Evolutionary conservation across 2,329 filamentous ascomycete genomes (phyloP).

Genomic region (Colletotrichum phormii): DNA sequence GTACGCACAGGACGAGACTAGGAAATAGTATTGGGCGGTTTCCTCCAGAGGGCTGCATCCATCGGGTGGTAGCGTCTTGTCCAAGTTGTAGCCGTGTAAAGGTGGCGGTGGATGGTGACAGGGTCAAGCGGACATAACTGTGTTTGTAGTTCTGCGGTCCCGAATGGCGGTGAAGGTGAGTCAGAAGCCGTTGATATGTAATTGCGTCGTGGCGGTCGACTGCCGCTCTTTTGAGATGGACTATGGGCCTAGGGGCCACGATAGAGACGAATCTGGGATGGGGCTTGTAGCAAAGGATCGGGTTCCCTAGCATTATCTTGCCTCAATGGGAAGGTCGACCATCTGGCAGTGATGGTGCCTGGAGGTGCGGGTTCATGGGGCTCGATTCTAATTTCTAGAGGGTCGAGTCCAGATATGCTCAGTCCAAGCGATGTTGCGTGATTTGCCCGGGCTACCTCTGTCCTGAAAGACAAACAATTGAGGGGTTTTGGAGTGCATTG

Average conservation of each 20-base stretch:
- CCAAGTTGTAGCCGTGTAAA: not conserved
- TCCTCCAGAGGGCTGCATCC: not conserved
- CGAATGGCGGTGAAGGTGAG: constrained; percentile 35
- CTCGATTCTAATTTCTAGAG: not conserved
- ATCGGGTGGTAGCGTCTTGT: constrained; percentile 19
- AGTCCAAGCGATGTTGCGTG: not conserved
- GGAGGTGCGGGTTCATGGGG: constrained; percentile 1
- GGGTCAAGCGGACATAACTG: not conserved
- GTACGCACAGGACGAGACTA: constrained; percentile 11
- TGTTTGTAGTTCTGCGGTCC: not conserved
- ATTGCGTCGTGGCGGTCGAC: not conserved
- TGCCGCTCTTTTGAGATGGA: constrained; percentile 1
- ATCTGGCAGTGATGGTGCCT: not conserved
- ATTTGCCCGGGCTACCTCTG: not conserved
- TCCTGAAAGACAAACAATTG: not conserved
- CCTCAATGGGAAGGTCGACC: constrained; percentile 29
- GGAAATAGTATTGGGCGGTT: not conserved
- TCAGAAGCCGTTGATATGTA: constrained; percentile 13
- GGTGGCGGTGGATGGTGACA: not conserved
- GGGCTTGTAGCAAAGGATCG: constrained; percentile 17
- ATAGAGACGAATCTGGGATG: constrained; percentile 12
- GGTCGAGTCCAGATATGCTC: not conserved
- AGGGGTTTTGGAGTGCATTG: constrained; percentile 12
- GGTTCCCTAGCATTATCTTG: constrained; percentile 3
- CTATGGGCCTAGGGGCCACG: not conserved